Evolutionary conservation across 2,329 filamentous ascomycete genomes (phyloP), one percentile per base, ranked within the genome.

Genomic region (Penicillium capsulatum): DNA sequence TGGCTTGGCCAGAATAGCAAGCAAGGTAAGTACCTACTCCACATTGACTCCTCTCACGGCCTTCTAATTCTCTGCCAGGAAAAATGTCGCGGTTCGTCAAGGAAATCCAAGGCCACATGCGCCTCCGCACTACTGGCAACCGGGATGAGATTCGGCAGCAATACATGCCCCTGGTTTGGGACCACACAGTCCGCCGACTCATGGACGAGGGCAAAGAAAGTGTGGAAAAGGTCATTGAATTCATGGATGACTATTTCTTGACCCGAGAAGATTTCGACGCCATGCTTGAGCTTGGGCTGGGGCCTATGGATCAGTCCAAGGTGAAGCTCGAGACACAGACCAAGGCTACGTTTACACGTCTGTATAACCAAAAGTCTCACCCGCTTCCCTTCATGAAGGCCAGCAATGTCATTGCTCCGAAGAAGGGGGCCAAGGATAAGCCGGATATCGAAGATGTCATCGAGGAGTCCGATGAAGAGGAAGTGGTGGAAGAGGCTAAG

Each of bases 1-100:
- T 98, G 92, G 92, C 79, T 98, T 34, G 92, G 92, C 56, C 92
- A 94, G 64, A 94, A 95, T 66, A 96, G 90, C 70, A 94, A 89
- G 61, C 76, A 80, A 47, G 79, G 82, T 68, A 86, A 81, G 66
- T 26, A 14, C 29, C 14, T 17, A 11, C 40, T 28, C 16, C 3
- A 10, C 7, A 28, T 4, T 27, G n/a, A 10, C 3, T 16, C 2
- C 2, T 11, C 8, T 17, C 6, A 35, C 26, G n/a, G 10, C n/a
- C 5, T 28, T 11, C 26, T 28, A 28, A 28, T 14, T 28, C 11
- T 15, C 17, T 44, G 19, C 4, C 41, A 68, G 72, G 72, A 32
- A 83, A 82, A 64, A 72, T 97, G 34, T 79, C 77, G 48, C 83
- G 92, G 42, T 85, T 81, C 55, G 76, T 94, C 50, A 94, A 94